These are phyloP conservation scores for Alnus rubra DNA, from an alignment of 306 rosid species.

Conservation along the genomic window DNA sequence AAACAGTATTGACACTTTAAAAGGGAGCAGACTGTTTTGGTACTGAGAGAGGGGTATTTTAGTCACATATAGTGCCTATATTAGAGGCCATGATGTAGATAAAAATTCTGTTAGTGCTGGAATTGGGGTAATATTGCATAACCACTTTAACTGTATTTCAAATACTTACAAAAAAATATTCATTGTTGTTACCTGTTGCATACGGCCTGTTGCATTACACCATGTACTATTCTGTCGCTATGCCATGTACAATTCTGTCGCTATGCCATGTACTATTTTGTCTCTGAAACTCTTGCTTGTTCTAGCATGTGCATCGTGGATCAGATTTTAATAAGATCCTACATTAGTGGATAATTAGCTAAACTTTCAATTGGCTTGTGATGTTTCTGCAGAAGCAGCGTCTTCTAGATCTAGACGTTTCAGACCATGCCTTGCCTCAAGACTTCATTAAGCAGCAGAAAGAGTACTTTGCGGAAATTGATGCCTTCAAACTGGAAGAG, in stretches of 20 bases:
- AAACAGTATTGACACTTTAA: not conserved
- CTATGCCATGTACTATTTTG: not conserved
- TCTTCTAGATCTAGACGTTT: conserved; percentile 10
- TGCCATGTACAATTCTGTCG: not conserved
- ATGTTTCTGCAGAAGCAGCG: conserved; percentile 52
- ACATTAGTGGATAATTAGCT: conserved; percentile 24
- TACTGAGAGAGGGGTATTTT: not conserved
- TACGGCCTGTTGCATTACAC: not conserved
- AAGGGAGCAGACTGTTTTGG: not conserved
- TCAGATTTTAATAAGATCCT: not conserved
- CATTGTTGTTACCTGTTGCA: not conserved
- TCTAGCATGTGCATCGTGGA: not conserved
- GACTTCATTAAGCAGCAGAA: conserved; percentile 63
- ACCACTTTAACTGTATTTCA: not conserved
- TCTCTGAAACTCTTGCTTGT: not conserved
- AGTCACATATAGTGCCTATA: not conserved
- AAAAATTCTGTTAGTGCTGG: not conserved
- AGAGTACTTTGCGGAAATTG: conserved; percentile 72
- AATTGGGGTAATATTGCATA: not conserved
- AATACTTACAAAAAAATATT: not conserved
- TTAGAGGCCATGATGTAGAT: not conserved
- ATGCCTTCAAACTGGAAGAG: conserved; percentile 59
- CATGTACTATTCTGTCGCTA: not conserved
- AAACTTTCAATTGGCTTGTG: conserved; percentile 22
- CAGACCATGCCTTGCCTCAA: conserved; percentile 36